These are phyloP conservation scores for Heimioporus sp. DNA, from an alignment of 768 basidiomycete genomes.

Conservation along the genomic window DNA sequence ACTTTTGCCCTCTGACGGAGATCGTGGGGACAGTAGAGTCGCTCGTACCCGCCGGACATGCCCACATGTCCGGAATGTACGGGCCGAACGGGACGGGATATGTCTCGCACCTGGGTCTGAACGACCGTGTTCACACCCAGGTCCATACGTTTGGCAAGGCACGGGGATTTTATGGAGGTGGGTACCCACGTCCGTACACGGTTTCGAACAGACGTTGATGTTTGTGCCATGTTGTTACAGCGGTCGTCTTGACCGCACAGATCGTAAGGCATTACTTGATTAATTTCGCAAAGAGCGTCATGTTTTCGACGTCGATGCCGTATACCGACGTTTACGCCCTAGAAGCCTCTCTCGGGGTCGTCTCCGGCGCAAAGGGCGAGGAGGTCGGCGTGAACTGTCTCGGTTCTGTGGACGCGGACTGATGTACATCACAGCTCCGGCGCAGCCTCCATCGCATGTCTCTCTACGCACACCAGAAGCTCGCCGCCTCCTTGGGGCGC, in stretches of 20 bases:
- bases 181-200: constrained; percentile 29
- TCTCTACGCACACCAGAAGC: constrained; percentile 10
- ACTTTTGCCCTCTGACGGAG: constrained; percentile 44
- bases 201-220: too few species aligned
- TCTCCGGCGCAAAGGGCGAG: constrained; percentile 12
- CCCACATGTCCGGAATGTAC: constrained; percentile 53
- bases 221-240: neutral
- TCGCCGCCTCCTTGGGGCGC: constrained; percentile 1
- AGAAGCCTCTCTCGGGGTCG: constrained; percentile 41
- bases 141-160: constrained; percentile 55
- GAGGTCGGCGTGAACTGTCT: constrained; percentile 10
- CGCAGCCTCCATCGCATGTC: constrained; percentile 5
- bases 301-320: constrained; percentile 23
- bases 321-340: constrained; percentile 20
- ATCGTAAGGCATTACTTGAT: constrained; percentile 17
- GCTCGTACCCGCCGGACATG: constrained; percentile 37
- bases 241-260: constrained; percentile 17
- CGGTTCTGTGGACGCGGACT: too few species aligned
- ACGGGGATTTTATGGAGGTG: constrained; percentile 22
- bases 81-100: constrained; percentile 46
- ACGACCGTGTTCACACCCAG: constrained; percentile 41
- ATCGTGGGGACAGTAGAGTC: constrained; percentile 40
- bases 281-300: constrained; percentile 16
- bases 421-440: constrained; percentile 11
- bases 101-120: constrained; percentile 41